These are phyloP conservation scores for Cystobasidium slooffiae DNA, from an alignment of 1,284 basidiomycete species.

Conservation along the genomic window DNA sequence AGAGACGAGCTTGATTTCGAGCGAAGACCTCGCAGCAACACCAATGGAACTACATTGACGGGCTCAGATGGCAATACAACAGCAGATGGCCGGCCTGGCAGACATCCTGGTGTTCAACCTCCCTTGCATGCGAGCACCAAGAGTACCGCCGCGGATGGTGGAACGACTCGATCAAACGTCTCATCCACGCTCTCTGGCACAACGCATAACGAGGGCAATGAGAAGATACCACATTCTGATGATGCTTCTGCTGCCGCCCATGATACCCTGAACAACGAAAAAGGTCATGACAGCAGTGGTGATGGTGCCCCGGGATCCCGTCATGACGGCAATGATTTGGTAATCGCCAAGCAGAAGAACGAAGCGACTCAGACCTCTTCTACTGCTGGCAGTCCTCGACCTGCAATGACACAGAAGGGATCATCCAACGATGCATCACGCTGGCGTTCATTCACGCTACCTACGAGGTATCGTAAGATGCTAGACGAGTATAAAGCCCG, in stretches of 20 bases:
- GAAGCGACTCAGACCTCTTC: background rate
- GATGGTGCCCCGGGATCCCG: no score
- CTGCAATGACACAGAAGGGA: background rate
- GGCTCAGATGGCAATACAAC: slow-evolving; percentile 6
- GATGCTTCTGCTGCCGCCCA: background rate
- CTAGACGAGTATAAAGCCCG: slow-evolving; percentile 37
- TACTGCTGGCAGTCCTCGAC: background rate
- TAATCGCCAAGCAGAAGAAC: no score
- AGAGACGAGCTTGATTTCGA: slow-evolving; percentile 43
- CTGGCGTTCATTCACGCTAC: slow-evolving; percentile 40
- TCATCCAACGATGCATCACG: slow-evolving; percentile 39
- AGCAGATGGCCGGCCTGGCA: background rate
- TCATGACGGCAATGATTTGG: no score
- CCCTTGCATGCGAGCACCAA: slow-evolving; percentile 19
- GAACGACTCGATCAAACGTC: slow-evolving; percentile 12
- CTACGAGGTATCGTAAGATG: slow-evolving; percentile 34
- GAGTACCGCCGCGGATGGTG: slow-evolving; percentile 6
- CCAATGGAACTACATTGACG: slow-evolving; percentile 17
- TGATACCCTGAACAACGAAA: background rate
- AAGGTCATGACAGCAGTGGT: background rate
- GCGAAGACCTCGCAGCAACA: slow-evolving; percentile 38
- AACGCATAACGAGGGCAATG: background rate
- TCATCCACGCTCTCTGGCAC: background rate
- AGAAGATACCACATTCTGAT: background rate
- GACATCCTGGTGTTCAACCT: slow-evolving; percentile 36